Conservation (phyloP, 306 rosid genomes). For the Castanospermum australe region DNA sequence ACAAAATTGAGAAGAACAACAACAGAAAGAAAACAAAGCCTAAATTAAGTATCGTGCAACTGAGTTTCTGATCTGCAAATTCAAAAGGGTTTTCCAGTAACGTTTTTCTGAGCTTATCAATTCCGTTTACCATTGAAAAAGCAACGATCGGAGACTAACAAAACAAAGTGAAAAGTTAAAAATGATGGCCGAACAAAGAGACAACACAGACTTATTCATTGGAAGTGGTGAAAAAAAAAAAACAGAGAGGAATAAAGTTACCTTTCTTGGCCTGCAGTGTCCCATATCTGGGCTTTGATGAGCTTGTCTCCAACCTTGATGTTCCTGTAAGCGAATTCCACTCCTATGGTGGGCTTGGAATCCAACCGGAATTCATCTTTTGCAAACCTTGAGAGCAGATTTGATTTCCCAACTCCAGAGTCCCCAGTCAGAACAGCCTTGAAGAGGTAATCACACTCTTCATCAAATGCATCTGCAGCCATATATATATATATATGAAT, state of each 20-base stretch:
- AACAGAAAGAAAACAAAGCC: background rate
- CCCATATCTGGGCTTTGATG: slow-evolving; percentile 98
- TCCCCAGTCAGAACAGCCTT: slow-evolving; percentile 90
- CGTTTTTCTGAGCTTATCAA: background rate
- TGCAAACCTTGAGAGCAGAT: slow-evolving; percentile 85
- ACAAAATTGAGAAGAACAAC: background rate
- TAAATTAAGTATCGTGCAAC: background rate
- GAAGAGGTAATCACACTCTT: slow-evolving; percentile 88
- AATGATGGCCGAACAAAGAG: background rate
- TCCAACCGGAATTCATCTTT: slow-evolving; percentile 79
- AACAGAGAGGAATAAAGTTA: background rate
- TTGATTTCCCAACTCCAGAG: slow-evolving; percentile 93
- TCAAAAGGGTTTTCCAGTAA: background rate
- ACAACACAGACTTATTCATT: background rate
- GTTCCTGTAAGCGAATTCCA: slow-evolving; percentile 90
- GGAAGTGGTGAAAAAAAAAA: background rate
- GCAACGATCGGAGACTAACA: background rate
- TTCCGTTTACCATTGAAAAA: background rate
- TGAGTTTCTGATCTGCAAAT: background rate
- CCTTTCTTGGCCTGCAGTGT: slow-evolving; percentile 99
- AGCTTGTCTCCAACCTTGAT: slow-evolving; percentile 71
- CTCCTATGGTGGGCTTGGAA: slow-evolving; percentile 92
- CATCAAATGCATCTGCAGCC: slow-evolving; percentile 67
- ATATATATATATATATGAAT: slow-evolving; percentile 7
- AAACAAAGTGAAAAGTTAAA: background rate